A percentile compares a stretch with the other conserved stretches of the same genome.
These are phyloP conservation scores for Cyberlindnera xishuangbannaensis DNA, from an alignment of 805 yeast species.

Conservation along the genomic window DNA sequence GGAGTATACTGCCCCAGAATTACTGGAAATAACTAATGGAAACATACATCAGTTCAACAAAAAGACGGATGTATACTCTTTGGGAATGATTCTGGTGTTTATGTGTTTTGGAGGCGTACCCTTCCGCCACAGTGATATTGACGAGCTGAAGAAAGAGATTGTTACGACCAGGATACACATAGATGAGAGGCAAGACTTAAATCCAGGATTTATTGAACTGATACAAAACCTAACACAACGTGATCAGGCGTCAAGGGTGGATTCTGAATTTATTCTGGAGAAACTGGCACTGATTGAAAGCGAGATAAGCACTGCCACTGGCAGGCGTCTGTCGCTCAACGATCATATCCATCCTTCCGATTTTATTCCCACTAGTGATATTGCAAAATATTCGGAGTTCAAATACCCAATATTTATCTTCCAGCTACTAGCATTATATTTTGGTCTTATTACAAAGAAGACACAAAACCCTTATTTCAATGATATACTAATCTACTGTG, in stretches of 20 bases:
- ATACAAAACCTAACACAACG: constrained; percentile 33
- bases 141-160: constrained; percentile 31
- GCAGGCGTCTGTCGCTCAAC: no score
- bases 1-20: constrained; percentile 84
- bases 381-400: no score
- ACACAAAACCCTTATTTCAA: no score
- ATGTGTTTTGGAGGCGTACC: constrained; percentile 71
- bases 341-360: no score
- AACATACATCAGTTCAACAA: constrained; percentile 46
- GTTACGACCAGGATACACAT: no score
- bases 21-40: constrained; percentile 12
- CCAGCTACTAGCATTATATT: no score
- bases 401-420: no score
- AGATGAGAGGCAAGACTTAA: constrained; percentile 21
- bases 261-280: constrained; percentile 34
- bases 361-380: no score
- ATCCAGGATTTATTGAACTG: constrained; percentile 30
- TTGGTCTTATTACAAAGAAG: no score
- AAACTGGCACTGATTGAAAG: constrained; percentile 23
- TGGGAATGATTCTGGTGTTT: constrained; percentile 78
- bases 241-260: constrained; percentile 36
- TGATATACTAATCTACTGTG: no score
- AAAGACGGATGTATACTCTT: constrained; percentile 72
- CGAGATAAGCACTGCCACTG: no score
- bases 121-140: constrained; percentile 30